These are phyloP conservation scores for Vinca minor DNA, from an alignment of 257 asterid genomes.

Conservation along the genomic window DNA sequence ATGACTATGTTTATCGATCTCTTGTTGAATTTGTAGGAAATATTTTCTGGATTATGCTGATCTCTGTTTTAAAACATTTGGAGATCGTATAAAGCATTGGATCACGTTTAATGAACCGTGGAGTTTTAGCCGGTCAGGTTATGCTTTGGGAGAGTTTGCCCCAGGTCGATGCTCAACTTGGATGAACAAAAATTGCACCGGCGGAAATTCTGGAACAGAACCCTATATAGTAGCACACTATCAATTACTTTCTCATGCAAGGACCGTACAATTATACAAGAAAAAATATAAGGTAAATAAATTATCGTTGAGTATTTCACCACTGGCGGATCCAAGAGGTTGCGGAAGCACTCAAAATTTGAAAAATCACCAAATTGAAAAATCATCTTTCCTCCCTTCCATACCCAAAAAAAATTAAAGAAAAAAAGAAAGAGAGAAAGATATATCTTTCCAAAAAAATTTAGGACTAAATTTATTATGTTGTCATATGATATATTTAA, in stretches of 20 bases:
- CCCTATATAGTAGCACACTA: slow-evolving; percentile 51
- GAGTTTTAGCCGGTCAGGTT: slow-evolving; percentile 23
- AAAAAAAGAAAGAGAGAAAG: too few relatives aligned
- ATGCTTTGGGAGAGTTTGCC: slow-evolving; percentile 34
- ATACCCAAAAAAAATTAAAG: too few relatives aligned
- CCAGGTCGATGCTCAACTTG: slow-evolving; percentile 53
- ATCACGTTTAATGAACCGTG: slow-evolving; percentile 46
- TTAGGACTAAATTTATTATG: too few relatives aligned
- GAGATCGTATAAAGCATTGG: slow-evolving; percentile 56
- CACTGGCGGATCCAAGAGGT: too few relatives aligned
- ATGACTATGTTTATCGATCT: background rate
- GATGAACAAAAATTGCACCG: slow-evolving; percentile 21
- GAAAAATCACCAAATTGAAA: too few relatives aligned
- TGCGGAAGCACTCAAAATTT: too few relatives aligned
- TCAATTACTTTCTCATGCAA: slow-evolving; percentile 39
- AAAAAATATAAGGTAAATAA: slow-evolving; percentile 34
- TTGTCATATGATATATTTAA: too few relatives aligned
- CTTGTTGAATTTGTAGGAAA: slow-evolving; percentile 21
- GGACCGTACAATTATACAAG: slow-evolving; percentile 28
- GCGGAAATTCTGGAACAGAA: slow-evolving; percentile 43
- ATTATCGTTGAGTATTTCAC: too few relatives aligned
- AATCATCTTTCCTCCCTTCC: too few relatives aligned
- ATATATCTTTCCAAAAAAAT: too few relatives aligned
- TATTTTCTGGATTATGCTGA: slow-evolving; percentile 44
- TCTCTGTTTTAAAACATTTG: slow-evolving; percentile 48